Base-by-base conservation (phyloP, 192 early-diverging fungal genomes). In the Podila clonocystis region DNA sequence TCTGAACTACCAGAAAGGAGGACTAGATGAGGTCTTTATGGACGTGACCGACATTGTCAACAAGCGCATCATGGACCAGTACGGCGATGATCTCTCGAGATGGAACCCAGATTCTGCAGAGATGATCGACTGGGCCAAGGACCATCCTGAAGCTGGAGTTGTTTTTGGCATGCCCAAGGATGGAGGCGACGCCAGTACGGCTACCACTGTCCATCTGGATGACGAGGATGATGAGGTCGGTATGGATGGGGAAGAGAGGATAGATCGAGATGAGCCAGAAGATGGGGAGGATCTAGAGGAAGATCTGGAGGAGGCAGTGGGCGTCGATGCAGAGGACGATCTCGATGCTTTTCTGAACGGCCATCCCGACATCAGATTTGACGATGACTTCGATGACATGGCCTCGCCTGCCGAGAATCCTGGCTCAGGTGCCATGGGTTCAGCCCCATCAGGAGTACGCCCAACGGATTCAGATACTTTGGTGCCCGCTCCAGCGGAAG, bases 21-120 rank as follows among this genome's bases (percentile, higher is more conserved):
- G 94, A 17, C 74, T 94, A 8, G 97, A 99, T 69, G 97, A 99
- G 70, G 94, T 91, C 0, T 98, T 91, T 73, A 73, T 99, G 73
- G 97, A 99, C 73, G 85, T 94, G 5, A 93, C 96, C 1, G 89
- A 89, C 38, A 67, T 84, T 24, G 92, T 95, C 1, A 89, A 92
- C 52, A 64, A 85, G 50, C 73, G 82, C 26, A 63, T 91, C 19
- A 83, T 84, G 67, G 88, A 89, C 13, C 45, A 63, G n/a, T 87
- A 85, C 62, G 65, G 70, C 55, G 57, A 75, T 17, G 68, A 79
- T 38, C 58, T 68, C 0, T 85, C 80, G 3, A 76, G 82, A 5
- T 77, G 82, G 68, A 64, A 84, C 60, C 62, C 71, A 13, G 70
- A 31, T 3, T 31, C 75, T 4, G 70, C 72, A n/a, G 85, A 83